Evolutionary conservation across 257 asterid species (phyloP).

Genomic region (Primulina tabacum): DNA sequence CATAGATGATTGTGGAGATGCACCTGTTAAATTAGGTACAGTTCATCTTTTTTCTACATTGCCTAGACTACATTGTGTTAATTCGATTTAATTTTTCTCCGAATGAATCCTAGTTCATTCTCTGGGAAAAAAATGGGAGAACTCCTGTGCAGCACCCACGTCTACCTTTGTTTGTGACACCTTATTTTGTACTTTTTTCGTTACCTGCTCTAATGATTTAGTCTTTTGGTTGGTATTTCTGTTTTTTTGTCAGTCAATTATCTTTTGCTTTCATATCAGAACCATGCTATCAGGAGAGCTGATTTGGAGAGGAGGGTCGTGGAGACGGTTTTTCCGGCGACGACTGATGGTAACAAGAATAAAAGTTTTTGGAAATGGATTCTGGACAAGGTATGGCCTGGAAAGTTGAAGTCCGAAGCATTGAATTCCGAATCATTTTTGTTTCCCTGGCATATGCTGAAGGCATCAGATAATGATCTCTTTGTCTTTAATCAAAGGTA

Average conservation of each 20-base stretch:
- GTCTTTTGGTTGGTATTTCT: background rate
- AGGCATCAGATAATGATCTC: conserved; percentile 48
- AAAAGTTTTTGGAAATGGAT: conserved; percentile 64
- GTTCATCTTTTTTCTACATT: background rate
- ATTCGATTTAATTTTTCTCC: background rate
- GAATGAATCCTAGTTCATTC: background rate
- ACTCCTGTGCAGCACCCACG: background rate
- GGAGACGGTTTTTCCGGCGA: conserved; percentile 66
- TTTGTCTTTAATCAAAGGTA: conserved; percentile 76
- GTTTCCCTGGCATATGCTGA: conserved; percentile 90
- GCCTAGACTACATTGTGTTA: too few species aligned
- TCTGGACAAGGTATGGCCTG: conserved; percentile 55
- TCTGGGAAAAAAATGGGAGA: background rate
- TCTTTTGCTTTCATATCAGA: conserved; percentile 45
- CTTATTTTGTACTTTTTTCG: background rate
- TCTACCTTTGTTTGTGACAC: background rate
- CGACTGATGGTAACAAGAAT: conserved; percentile 31
- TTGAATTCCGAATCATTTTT: conserved; percentile 50
- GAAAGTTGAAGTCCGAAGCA: conserved; percentile 41
- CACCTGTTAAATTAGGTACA: background rate
- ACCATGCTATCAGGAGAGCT: conserved; percentile 94
- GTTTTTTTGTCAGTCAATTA: conserved; percentile 23
- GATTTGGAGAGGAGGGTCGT: conserved; percentile 69
- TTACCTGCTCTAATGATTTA: background rate
- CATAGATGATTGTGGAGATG: background rate